A percentile compares a stretch with the other conserved stretches of the same genome.
phyloP scores from a whole-genome alignment of 805 yeast genomes.

The Candida loeiensis region DNA sequence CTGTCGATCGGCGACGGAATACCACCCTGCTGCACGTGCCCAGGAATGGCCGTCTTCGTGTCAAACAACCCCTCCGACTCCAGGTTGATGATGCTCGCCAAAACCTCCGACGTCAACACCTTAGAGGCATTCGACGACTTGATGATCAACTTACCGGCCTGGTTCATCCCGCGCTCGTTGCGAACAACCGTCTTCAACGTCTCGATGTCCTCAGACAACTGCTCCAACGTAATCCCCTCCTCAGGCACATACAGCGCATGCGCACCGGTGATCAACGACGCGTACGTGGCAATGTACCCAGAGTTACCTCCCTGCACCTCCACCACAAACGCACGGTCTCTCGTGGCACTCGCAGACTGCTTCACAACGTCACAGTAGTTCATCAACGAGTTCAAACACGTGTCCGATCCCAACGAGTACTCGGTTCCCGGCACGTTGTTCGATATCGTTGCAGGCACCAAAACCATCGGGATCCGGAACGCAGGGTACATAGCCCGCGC shows the following conservation, averaged over 20 bases:
- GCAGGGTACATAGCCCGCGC: slow-evolving; percentile 81
- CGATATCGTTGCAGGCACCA: slow-evolving; percentile 92
- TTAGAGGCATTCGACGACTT: slow-evolving; percentile 81
- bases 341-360: slow-evolving; percentile 90
- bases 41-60: slow-evolving; percentile 93
- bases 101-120: slow-evolving; percentile 75
- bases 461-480: slow-evolving; percentile 89
- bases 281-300: slow-evolving; percentile 86
- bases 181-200: slow-evolving; percentile 65
- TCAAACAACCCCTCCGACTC: slow-evolving; percentile 78
- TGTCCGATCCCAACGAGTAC: slow-evolving; percentile 91
- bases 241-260: slow-evolving; percentile 91
- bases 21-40: slow-evolving; percentile 98
- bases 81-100: slow-evolving; percentile 80
- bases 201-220: slow-evolving; percentile 72
- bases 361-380: slow-evolving; percentile 93
- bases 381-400: slow-evolving; percentile 88
- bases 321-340: slow-evolving; percentile 92
- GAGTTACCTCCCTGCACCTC: slow-evolving; percentile 98
- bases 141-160: slow-evolving; percentile 81
- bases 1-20: slow-evolving; percentile 93
- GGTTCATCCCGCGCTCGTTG: slow-evolving; percentile 70
- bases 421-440: slow-evolving; percentile 99
- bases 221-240: slow-evolving; percentile 62
- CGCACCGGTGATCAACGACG: slow-evolving; percentile 86